Base-by-base conservation (phyloP, 2,329 filamentous ascomycete genomes). In the Diaporthe vaccinii region DNA sequence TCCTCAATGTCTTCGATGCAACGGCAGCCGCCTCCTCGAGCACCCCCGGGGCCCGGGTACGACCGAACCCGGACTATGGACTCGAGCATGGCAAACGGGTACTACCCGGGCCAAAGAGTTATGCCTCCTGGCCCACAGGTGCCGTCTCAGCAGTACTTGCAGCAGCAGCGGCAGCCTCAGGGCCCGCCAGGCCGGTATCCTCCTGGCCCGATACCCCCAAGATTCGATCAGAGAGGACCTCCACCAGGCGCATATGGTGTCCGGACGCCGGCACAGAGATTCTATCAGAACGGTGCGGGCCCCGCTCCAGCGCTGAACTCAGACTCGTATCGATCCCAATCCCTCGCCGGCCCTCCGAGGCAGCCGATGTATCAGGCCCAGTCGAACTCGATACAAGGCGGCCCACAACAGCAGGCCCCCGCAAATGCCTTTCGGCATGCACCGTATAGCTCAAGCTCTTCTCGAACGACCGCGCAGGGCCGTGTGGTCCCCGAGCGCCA, bases 321-420 rank as follows among this genome's bases (percentile, higher is more conserved):
- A 49, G 96, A 98, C 84, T 89, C 93, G 8, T 97, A 95, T 85
- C 92, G 97, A 75, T 97, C 97, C n/a, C 95, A 98, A 80, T 98
- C 96, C 46, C 92, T 99, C 82, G 96, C 95, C 51, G 92, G 92
- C 77, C 89, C 90, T 78, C 89, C 93, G 71, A 91, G 95, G 77
- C 95, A 94, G 49, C 91, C 91, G 76, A 91, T 93, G 84, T 94
- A 95, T 81, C 90, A 92, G 73, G 68, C 67, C n/a, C 41, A 36
- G 44, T 44, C 34, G 28, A 90, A 86, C 80, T 87, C 88, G 62
- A 93, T 91, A 82, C 90, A 92, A 76, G 61, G 61, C 28, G 67
- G 61, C 31, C 34, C 31, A 28, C n/a, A 22, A 39, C 49, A 72
- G 31, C 83, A 88, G 81, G 89, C 92, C 17, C 92, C 94, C 36